Percentiles rank a stretch among this genome's conserved stretches.
Evolutionary conservation across 192 early-diverging fungal species (phyloP).

Genomic region (Coemansia sp.): DNA sequence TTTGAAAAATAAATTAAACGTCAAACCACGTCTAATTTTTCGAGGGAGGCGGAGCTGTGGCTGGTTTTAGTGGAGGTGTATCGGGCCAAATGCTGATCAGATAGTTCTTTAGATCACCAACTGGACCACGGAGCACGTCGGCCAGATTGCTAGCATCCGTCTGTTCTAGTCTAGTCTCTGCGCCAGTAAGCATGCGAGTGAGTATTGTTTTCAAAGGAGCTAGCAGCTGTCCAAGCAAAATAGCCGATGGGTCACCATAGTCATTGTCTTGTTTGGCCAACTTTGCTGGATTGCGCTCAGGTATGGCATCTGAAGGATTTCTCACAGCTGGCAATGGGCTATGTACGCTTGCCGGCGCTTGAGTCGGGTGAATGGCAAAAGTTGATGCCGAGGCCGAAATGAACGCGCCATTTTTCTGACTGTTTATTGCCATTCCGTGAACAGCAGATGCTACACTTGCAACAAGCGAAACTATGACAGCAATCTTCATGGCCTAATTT

Average conservation of each 20-base stretch:
- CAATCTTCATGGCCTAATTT: constrained; percentile 10
- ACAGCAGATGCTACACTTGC: background rate
- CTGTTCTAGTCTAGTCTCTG: constrained; percentile 17
- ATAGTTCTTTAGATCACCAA: constrained; percentile 22
- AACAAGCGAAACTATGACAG: constrained; percentile 3
- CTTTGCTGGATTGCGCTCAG: background rate
- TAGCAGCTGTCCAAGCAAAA: constrained; percentile 18
- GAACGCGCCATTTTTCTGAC: constrained; percentile 29
- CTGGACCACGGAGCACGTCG: constrained; percentile 22
- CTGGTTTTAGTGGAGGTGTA: background rate
- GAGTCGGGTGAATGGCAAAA: background rate
- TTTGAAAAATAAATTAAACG: background rate
- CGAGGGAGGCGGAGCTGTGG: no score
- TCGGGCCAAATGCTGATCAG: constrained; percentile 22
- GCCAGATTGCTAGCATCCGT: constrained; percentile 19
- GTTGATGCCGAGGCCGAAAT: no score
- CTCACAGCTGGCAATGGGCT: background rate
- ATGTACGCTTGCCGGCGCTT: background rate
- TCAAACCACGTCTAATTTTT: no score
- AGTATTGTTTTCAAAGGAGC: constrained; percentile 13
- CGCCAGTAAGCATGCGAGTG: constrained; percentile 12
- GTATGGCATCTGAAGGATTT: no score
- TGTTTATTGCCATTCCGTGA: constrained; percentile 14
- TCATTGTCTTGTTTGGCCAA: background rate
- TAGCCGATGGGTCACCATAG: background rate